These are phyloP conservation scores for Zygoascus biomembranicola DNA, from an alignment of 805 yeast genomes.

Conservation along the genomic window DNA sequence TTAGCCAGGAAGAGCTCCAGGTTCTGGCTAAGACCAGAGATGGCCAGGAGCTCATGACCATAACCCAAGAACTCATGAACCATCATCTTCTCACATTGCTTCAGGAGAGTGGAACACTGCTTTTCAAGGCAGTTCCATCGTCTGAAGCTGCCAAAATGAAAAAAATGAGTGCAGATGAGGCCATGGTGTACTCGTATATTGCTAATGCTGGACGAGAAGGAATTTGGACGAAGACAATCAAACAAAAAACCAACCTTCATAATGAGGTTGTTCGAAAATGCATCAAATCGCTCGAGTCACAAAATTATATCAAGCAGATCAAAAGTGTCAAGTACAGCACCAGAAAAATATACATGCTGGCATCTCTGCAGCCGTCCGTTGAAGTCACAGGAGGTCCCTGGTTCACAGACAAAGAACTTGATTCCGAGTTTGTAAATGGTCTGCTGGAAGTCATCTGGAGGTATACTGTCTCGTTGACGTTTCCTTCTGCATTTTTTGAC, in stretches of 20 bases:
- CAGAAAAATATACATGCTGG: constrained; percentile 91
- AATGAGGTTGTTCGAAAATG: constrained; percentile 85
- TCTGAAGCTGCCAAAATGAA: constrained; percentile 70
- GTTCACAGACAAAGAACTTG: constrained; percentile 95
- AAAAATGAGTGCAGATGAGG: constrained; percentile 79
- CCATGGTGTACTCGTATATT: constrained; percentile 82
- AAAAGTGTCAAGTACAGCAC: constrained; percentile 88
- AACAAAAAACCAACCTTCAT: constrained; percentile 80
- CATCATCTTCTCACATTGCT: constrained; percentile 60
- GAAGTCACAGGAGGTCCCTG: constrained; percentile 99
- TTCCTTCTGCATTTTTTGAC: constrained; percentile 53
- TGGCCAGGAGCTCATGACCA: constrained; percentile 34
- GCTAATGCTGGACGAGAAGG: constrained; percentile 94
- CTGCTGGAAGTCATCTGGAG: constrained; percentile 82
- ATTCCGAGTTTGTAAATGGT: constrained; percentile 85
- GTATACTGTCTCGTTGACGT: constrained; percentile 66
- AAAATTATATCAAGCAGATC: constrained; percentile 78
- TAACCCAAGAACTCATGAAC: constrained; percentile 40
- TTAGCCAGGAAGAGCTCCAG: constrained; percentile 62
- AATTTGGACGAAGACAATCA: constrained; percentile 89
- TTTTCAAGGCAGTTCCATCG: constrained; percentile 65
- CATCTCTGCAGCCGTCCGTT: constrained; percentile 84
- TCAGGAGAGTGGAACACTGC: constrained; percentile 51
- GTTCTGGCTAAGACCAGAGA: constrained; percentile 37
- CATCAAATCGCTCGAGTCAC: constrained; percentile 69